phyloP scores from a whole-genome alignment of 2,329 filamentous ascomycete genomes.

The Penicillium sp. region DNA sequence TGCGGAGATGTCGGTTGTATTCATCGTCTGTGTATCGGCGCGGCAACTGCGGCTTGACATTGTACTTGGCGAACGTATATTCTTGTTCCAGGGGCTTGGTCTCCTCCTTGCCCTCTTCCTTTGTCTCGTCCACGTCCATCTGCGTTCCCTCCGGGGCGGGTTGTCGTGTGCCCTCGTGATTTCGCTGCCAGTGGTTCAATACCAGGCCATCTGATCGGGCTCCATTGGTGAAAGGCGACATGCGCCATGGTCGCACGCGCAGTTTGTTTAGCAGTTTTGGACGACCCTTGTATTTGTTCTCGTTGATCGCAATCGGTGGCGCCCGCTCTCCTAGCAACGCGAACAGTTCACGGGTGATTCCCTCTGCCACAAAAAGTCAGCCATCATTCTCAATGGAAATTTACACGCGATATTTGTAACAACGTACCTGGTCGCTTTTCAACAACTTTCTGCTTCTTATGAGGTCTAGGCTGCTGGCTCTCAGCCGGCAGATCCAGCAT shows the following conservation, averaged over 20 bases:
- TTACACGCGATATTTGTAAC: not conserved
- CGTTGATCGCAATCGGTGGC: slow-evolving; percentile 57
- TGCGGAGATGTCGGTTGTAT: slow-evolving; percentile 75
- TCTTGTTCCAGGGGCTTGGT: slow-evolving; percentile 47
- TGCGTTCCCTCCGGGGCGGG: slow-evolving; percentile 41
- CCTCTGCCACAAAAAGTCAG: slow-evolving; percentile 40
- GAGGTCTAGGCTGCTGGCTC: slow-evolving; percentile 61
- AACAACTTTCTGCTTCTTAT: slow-evolving; percentile 75
- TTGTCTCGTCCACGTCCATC: slow-evolving; percentile 45
- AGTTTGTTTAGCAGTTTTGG: slow-evolving; percentile 52
- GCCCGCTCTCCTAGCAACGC: slow-evolving; percentile 57
- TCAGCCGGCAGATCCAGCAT: slow-evolving; percentile 77
- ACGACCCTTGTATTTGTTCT: slow-evolving; percentile 57
- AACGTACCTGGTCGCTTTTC: slow-evolving; percentile 60
- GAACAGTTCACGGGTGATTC: slow-evolving; percentile 56
- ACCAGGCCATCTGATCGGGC: slow-evolving; percentile 74
- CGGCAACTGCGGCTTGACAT: slow-evolving; percentile 77
- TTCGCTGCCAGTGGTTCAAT: slow-evolving; percentile 80
- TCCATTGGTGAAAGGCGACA: slow-evolving; percentile 74
- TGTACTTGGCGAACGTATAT: slow-evolving; percentile 80
- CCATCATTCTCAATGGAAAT: not conserved
- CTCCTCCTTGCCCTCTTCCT: slow-evolving; percentile 41
- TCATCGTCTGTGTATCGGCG: slow-evolving; percentile 80
- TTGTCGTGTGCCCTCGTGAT: slow-evolving; percentile 53
- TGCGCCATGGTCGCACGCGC: slow-evolving; percentile 58